Evolutionary conservation across 768 basidiomycete genomes (phyloP), one percentile per base, ranked within the genome.

Genomic region (Trametes cinnabarina): DNA sequence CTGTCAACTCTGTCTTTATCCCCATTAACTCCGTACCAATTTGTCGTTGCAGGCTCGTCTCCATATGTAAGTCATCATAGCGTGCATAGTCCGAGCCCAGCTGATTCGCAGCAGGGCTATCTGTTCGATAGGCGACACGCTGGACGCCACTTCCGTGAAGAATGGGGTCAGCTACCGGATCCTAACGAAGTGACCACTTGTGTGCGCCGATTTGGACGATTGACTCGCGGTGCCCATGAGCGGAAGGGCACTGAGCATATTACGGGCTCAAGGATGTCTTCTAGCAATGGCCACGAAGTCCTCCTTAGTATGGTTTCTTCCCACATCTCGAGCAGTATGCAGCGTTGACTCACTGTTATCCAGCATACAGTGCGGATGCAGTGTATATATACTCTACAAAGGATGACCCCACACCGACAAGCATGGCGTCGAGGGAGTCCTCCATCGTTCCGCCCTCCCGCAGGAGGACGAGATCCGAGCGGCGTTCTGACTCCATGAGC

Each of bases 41-140:
- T 94, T 61, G 85, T 94, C 19, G 91, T 94, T 32, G 92, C 89
- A 3, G 93, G 93, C 32, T 83, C 88, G 61, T 84, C 88, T 0
- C 82, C 85, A 42, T 87, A 83, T 68, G 92, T 92, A 64, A 63
- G 87, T 79, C 25, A 37, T 25, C 19, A 20, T n/a, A 15, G 50
- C 14, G 44, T 32, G 12, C 30, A 32, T 6, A 12, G n/a, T n/a
- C n/a, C n/a, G n/a, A n/a, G n/a, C n/a, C n/a, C 49, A 6, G 30
- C 12, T 40, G 62, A 51, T 26, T 65, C 63, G 26, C 46, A 63
- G 26, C 68, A 91, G 87, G 90, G 85, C 1, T 90, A 85, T 69
- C 79, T 96, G 2, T 94, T 90, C 66, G 93, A 96, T 69, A 81
- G 93, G 52, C 79, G 93, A 47, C 86, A 91, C 64, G 72, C 81